Percentiles rank a stretch among this genome's conserved stretches.
phyloP scores from a whole-genome alignment of 2,329 filamentous ascomycete genomes.

The Clarireedia paspali region DNA sequence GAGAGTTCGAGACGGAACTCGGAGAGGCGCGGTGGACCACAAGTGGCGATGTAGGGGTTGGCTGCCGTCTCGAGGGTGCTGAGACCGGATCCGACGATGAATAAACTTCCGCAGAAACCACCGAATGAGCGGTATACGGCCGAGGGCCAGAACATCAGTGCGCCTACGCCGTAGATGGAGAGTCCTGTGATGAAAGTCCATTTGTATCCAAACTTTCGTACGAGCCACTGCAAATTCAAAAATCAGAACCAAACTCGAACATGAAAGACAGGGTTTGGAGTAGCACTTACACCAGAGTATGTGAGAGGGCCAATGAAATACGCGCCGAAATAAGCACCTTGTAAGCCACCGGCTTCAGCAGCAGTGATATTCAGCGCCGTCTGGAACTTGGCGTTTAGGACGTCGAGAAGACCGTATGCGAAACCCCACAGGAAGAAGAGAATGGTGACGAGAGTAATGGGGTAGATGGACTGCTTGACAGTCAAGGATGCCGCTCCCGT shows the following conservation, averaged over 20 bases:
- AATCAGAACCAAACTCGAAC: not conserved
- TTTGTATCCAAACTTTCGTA: constrained; percentile 69
- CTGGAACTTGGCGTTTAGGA: constrained; percentile 53
- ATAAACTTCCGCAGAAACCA: constrained; percentile 30
- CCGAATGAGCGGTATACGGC: constrained; percentile 39
- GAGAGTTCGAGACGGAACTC: constrained; percentile 69
- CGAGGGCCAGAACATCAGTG: constrained; percentile 78
- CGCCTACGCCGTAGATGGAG: constrained; percentile 64
- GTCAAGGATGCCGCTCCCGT: not conserved
- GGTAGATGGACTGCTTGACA: constrained; percentile 6
- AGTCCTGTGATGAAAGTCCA: constrained; percentile 72
- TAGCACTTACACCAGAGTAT: constrained; percentile 46
- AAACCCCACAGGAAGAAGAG: constrained; percentile 8
- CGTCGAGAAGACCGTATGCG: constrained; percentile 78
- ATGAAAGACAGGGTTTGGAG: not conserved
- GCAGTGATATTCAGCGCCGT: constrained; percentile 53
- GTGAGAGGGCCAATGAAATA: constrained; percentile 62
- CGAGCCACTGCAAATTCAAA: constrained; percentile 37
- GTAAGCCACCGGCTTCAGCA: constrained; percentile 55
- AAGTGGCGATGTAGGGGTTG: constrained; percentile 64
- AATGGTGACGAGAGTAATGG: constrained; percentile 8
- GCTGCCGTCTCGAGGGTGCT: constrained; percentile 72
- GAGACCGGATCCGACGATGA: constrained; percentile 70
- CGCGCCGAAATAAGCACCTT: constrained; percentile 62
- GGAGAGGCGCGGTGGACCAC: constrained; percentile 64